phyloP scores from a whole-genome alignment of 257 asterid species.

The Primulina eburnea region DNA sequence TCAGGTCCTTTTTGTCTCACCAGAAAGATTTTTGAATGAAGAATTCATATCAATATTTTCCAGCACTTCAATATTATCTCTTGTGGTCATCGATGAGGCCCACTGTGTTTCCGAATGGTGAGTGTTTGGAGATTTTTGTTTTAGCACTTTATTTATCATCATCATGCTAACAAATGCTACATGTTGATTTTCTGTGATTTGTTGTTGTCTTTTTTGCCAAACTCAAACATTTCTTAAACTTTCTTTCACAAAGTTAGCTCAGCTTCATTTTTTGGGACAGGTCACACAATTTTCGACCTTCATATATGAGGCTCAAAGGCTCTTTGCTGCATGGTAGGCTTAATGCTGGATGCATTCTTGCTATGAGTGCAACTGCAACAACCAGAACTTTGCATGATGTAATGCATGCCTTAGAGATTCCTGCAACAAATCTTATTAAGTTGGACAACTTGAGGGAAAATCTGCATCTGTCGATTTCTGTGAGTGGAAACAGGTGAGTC shows the following conservation, averaged over 20 bases:
- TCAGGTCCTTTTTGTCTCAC: slow-evolving; percentile 98
- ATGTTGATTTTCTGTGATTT: slow-evolving; percentile 7
- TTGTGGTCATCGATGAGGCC: slow-evolving; percentile 94
- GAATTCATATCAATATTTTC: slow-evolving; percentile 71
- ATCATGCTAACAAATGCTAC: not conserved
- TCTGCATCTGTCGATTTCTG: slow-evolving; percentile 77
- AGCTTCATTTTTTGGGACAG: slow-evolving; percentile 42
- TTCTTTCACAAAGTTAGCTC: not conserved
- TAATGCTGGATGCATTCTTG: slow-evolving; percentile 84
- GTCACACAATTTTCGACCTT: slow-evolving; percentile 99
- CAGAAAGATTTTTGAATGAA: slow-evolving; percentile 81
- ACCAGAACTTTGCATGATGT: slow-evolving; percentile 63
- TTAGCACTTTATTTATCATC: slow-evolving; percentile 11
- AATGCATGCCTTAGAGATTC: slow-evolving; percentile 83
- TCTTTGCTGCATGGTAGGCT: slow-evolving; percentile 63
- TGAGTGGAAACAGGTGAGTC: slow-evolving; percentile 59
- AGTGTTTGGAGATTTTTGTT: slow-evolving; percentile 28
- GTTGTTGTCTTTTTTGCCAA: not conserved
- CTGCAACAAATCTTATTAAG: slow-evolving; percentile 62
- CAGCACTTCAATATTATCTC: slow-evolving; percentile 50
- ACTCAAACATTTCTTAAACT: not conserved
- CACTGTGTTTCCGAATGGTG: slow-evolving; percentile 99
- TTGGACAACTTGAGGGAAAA: slow-evolving; percentile 75
- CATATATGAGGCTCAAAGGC: slow-evolving; percentile 97
- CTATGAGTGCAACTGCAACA: slow-evolving; percentile 98